These are phyloP conservation scores for Metschnikowia peoriensis DNA, from an alignment of 805 yeast genomes.

Conservation along the genomic window DNA sequence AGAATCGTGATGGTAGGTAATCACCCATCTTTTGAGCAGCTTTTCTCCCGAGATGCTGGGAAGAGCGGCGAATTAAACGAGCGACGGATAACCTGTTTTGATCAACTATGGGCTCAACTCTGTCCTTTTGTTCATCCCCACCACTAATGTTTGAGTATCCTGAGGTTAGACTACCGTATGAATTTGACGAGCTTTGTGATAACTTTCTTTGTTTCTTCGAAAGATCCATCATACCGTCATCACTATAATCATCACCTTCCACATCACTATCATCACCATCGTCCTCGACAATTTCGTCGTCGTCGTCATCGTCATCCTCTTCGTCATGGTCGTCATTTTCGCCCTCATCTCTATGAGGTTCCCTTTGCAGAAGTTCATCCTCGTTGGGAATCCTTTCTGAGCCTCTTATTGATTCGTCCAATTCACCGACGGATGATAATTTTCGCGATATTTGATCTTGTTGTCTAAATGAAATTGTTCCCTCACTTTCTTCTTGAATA, in stretches of 20 bases:
- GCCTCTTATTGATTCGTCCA: background rate
- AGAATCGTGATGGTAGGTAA: constrained; percentile 75
- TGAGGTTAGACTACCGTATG: constrained; percentile 34
- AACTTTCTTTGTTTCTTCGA: constrained; percentile 35
- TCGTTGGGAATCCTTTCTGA: background rate
- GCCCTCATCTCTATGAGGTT: background rate
- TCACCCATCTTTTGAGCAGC: constrained; percentile 90
- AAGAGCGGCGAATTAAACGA: constrained; percentile 70
- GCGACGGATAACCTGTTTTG: constrained; percentile 71
- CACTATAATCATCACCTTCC: constrained; percentile 29
- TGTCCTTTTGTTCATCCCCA: constrained; percentile 20
- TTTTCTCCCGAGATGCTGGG: constrained; percentile 71
- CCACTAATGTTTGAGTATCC: constrained; percentile 23
- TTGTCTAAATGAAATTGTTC: constrained; percentile 1
- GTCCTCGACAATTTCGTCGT: constrained; percentile 23
- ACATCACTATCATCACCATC: constrained; percentile 22
- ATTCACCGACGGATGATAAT: constrained; percentile 11
- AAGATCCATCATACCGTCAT: constrained; percentile 24
- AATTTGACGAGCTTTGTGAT: constrained; percentile 38
- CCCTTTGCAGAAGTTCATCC: background rate
- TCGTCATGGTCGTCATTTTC: constrained; percentile 7
- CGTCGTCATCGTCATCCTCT: constrained; percentile 18
- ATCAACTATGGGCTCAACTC: constrained; percentile 66
- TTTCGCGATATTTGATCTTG: constrained; percentile 9
- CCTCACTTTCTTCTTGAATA: constrained; percentile 25